Evolutionary conservation across 1,139 yeast genomes (phyloP).

Genomic region (Yamadazyma buinensis): DNA sequence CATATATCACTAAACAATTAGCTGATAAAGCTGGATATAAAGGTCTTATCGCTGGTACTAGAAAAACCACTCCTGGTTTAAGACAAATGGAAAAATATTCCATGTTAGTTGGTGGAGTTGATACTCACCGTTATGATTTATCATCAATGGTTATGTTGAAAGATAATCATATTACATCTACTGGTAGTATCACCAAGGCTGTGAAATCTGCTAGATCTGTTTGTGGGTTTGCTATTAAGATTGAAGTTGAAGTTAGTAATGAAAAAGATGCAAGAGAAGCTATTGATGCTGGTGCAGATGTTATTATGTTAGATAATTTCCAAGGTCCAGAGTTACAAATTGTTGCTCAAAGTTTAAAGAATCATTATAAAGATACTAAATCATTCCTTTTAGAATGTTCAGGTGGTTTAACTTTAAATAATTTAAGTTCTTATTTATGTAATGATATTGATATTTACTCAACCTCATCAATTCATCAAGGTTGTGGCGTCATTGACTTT

Average conservation of each 20-base stretch:
- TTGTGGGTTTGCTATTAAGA: slow-evolving; percentile 85
- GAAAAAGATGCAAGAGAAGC: slow-evolving; percentile 90
- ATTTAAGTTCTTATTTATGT: slow-evolving; percentile 62
- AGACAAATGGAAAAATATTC: slow-evolving; percentile 86
- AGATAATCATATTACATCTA: slow-evolving; percentile 89
- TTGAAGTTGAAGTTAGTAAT: slow-evolving; percentile 86
- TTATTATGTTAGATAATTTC: slow-evolving; percentile 92
- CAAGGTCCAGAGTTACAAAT: slow-evolving; percentile 58
- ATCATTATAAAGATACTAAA: slow-evolving; percentile 46
- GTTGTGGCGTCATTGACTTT: slow-evolving; percentile 75
- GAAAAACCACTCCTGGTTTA: slow-evolving; percentile 96
- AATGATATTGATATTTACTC: slow-evolving; percentile 86
- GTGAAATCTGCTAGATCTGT: slow-evolving; percentile 72
- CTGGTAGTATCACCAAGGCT: slow-evolving; percentile 87
- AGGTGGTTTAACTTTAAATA: slow-evolving; percentile 79
- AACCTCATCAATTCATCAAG: slow-evolving; percentile 93
- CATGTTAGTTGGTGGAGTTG: slow-evolving; percentile 94
- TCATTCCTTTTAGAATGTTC: slow-evolving; percentile 79
- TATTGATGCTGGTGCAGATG: slow-evolving; percentile 91
- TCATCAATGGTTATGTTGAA: slow-evolving; percentile 95
- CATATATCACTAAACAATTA: slow-evolving; percentile 51
- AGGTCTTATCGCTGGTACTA: slow-evolving; percentile 93
- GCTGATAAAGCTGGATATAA: slow-evolving; percentile 72
- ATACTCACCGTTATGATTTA: slow-evolving; percentile 86
- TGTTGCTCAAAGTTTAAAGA: slow-evolving; percentile 64